These are phyloP conservation scores for Trichoderma atrobrunneum DNA, from an alignment of 2,329 filamentous ascomycete genomes.

Conservation along the genomic window DNA sequence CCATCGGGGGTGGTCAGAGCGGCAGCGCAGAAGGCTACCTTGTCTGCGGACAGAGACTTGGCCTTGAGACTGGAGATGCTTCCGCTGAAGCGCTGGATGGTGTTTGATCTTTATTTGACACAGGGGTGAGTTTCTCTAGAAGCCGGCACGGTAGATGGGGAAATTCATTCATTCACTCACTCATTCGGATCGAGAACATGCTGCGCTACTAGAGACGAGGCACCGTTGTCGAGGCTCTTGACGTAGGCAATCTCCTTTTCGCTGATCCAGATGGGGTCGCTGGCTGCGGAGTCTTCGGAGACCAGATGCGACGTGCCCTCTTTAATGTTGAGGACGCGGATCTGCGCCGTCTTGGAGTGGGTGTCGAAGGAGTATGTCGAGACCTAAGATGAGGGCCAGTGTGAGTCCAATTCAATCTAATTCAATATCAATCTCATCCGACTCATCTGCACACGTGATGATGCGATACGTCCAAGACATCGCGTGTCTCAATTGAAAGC, in stretches of 20 bases:
- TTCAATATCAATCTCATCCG: neutral
- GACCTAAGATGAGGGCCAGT: constrained; percentile 39
- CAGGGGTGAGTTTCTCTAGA: neutral
- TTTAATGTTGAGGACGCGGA: constrained; percentile 67
- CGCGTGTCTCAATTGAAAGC: neutral
- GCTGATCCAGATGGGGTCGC: constrained; percentile 74
- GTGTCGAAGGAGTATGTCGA: constrained; percentile 78
- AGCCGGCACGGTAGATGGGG: neutral
- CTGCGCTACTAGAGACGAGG: constrained; percentile 45
- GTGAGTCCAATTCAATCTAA: neutral
- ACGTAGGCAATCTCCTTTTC: constrained; percentile 60
- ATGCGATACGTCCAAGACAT: neutral
- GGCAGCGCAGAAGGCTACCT: constrained; percentile 56
- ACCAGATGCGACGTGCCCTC: constrained; percentile 64
- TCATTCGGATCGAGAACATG: constrained; percentile 31
- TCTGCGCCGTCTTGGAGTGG: constrained; percentile 66
- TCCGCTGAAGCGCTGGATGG: constrained; percentile 43
- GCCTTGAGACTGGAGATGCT: constrained; percentile 58
- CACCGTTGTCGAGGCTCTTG: constrained; percentile 48
- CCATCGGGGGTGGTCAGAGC: constrained; percentile 68
- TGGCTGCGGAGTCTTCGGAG: constrained; percentile 61
- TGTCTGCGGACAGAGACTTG: constrained; percentile 48
- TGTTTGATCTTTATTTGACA: constrained; percentile 23
- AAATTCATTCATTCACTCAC: constrained; percentile 36
- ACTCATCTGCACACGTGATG: neutral